Conservation (phyloP, 495 filamentous ascomycete genomes). For the Aspergillus diversus region DNA sequence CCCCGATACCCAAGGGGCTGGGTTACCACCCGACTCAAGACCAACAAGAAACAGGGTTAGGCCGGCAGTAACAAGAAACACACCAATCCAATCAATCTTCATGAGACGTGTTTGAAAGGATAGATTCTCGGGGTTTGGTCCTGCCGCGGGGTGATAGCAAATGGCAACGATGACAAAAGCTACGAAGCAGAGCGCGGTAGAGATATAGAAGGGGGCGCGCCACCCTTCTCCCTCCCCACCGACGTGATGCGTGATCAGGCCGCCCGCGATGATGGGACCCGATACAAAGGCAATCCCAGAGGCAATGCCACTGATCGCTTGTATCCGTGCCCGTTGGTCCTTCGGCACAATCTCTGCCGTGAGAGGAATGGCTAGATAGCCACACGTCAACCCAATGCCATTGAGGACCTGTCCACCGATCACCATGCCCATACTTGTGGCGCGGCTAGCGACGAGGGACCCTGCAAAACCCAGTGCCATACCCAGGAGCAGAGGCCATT, state of each 20-base stretch:
- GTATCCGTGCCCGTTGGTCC: not conserved
- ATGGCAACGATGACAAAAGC: not conserved
- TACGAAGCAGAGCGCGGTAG: not conserved
- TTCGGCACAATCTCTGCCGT: not conserved
- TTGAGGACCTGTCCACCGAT: slow-evolving; percentile 1
- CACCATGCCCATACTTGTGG: not conserved
- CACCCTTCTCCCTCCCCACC: not conserved
- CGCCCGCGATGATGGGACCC: not conserved
- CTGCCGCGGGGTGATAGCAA: not conserved
- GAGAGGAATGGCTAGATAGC: not conserved
- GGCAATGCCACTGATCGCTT: not conserved
- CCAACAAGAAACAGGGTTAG: not conserved
- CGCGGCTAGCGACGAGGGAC: not conserved
- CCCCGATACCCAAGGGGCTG: not conserved
- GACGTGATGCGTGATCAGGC: not conserved
- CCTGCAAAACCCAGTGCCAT: not conserved
- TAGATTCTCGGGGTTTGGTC: not conserved
- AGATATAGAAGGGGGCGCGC: not conserved
- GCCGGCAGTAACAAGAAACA: not conserved
- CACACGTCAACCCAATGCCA: not conserved
- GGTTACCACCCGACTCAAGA: not conserved
- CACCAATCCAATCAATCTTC: not conserved
- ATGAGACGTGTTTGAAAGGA: not conserved
- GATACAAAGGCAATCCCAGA: not conserved
- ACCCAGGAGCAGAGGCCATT: not conserved